phyloP scores from a whole-genome alignment of 2,329 filamentous ascomycete genomes.

The Pseudogymnoascus sp. region DNA sequence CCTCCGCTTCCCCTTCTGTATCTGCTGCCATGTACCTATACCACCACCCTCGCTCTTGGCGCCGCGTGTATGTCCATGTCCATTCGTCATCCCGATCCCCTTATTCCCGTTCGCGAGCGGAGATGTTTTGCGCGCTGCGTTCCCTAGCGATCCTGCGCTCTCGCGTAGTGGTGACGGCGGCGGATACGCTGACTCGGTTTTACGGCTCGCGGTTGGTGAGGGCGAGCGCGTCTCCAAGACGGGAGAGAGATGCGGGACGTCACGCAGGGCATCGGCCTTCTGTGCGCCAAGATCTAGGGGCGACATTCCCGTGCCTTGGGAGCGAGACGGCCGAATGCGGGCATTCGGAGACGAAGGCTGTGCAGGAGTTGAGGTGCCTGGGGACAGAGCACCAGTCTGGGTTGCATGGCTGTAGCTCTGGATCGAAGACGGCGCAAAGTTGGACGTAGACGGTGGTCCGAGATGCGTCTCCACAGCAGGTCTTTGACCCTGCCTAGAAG shows the following conservation, averaged over 20 bases:
- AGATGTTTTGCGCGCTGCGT: slow-evolving; percentile 32
- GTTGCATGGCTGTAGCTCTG: neutral
- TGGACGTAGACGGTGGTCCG: neutral
- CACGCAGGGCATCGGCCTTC: neutral
- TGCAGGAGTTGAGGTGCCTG: neutral
- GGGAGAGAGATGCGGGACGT: slow-evolving; percentile 51
- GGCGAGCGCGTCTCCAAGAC: slow-evolving; percentile 67
- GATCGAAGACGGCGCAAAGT: neutral
- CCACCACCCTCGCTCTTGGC: slow-evolving; percentile 46
- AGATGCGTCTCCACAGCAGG: neutral
- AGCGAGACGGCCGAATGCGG: neutral
- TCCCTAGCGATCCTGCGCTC: slow-evolving; percentile 16
- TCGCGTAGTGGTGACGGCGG: slow-evolving; percentile 11
- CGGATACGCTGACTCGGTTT: slow-evolving; percentile 35
- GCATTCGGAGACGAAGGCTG: neutral
- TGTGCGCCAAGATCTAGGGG: neutral
- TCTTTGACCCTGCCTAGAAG: neutral
- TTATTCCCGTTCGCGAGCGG: slow-evolving; percentile 14
- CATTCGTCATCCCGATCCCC: slow-evolving; percentile 36
- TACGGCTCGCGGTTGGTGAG: slow-evolving; percentile 55
- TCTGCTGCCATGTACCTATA: slow-evolving; percentile 49
- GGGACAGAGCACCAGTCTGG: neutral
- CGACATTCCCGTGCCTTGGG: neutral
- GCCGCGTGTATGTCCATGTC: slow-evolving; percentile 44
- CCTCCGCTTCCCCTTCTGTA: slow-evolving; percentile 45